Conservation (phyloP, 768 basidiomycete genomes). For the Filobasidium wieringae region DNA sequence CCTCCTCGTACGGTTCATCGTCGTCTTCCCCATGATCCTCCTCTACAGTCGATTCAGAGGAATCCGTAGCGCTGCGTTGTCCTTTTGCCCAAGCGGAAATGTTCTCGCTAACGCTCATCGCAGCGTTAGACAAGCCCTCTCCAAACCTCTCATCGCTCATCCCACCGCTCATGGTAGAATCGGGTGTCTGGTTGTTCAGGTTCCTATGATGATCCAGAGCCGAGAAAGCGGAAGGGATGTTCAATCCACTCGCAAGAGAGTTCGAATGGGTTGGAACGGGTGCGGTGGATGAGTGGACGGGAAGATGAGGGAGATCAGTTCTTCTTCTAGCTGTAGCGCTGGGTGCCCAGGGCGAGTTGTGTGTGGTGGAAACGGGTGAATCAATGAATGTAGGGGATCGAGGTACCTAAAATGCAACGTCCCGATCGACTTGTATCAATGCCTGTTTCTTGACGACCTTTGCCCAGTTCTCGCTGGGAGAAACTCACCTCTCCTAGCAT, state of each 20-base stretch:
- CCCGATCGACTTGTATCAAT: background rate
- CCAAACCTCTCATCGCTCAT: background rate
- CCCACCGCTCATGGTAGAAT: background rate
- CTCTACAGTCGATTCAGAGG: background rate
- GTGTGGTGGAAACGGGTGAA: background rate
- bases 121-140: too few species aligned
- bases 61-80: background rate
- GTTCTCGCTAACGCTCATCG: background rate
- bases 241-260: too few species aligned
- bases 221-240: too few species aligned
- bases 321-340: background rate
- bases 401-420: background rate
- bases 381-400: background rate
- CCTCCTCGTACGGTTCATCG: conserved; percentile 5
- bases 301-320: background rate
- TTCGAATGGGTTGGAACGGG: background rate
- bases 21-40: background rate
- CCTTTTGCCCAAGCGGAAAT: background rate
- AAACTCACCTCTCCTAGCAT: background rate
- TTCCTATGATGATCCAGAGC: too few species aligned
- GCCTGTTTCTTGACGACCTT: background rate
- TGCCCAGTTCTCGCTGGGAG: background rate
- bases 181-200: too few species aligned
- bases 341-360: background rate
- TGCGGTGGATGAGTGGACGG: background rate